phyloP scores from a whole-genome alignment of 306 rosid species.

The Castanea sativa region DNA sequence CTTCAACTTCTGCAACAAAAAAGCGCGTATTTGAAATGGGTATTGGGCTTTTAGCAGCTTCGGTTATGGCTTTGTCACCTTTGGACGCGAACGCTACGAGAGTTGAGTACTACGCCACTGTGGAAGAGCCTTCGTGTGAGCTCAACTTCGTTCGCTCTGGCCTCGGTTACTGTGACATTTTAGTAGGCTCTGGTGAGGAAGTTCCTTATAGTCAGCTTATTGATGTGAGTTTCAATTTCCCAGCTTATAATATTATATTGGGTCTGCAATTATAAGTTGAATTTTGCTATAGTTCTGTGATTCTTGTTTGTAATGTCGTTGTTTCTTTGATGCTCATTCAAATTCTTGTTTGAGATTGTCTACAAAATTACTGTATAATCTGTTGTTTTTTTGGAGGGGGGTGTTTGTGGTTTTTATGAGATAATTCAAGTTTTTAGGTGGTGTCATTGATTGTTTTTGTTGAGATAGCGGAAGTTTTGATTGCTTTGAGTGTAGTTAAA shows the following conservation, averaged over 20 bases:
- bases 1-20: slow-evolving; percentile 21
- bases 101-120: slow-evolving; percentile 87
- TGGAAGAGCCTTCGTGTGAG: slow-evolving; percentile 77
- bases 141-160: slow-evolving; percentile 67
- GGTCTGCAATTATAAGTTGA: background rate
- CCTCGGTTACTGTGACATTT: slow-evolving; percentile 79
- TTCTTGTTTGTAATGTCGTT: background rate
- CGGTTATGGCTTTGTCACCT: slow-evolving; percentile 57
- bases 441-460: too few species aligned
- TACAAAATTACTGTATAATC: background rate
- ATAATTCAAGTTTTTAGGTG: too few species aligned
- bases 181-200: slow-evolving; percentile 58
- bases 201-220: slow-evolving; percentile 84
- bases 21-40: slow-evolving; percentile 44
- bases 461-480: too few species aligned
- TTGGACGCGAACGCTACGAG: slow-evolving; percentile 82
- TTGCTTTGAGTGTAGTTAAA: too few species aligned
- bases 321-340: background rate
- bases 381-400: too few species aligned
- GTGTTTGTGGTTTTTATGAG: too few species aligned
- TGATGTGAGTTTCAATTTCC: slow-evolving; percentile 46
- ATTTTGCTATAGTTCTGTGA: background rate
- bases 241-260: background rate
- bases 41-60: slow-evolving; percentile 65
- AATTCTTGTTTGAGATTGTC: background rate